Evolutionary conservation across 345 rosid species (phyloP).

Genomic region (Lenwebbia sp.): DNA sequence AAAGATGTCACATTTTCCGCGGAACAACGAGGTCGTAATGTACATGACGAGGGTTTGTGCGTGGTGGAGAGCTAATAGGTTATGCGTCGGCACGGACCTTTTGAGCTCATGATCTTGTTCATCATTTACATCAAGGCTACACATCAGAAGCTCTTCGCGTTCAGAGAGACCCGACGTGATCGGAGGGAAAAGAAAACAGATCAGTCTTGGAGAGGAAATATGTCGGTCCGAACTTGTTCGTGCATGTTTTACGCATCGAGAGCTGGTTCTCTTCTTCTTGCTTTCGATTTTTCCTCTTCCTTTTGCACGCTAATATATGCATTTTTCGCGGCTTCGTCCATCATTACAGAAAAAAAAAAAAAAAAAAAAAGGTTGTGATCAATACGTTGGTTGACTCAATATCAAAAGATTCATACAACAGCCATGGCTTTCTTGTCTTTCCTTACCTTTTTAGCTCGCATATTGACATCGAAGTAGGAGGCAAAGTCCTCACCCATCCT

Average conservation of each 20-base stretch:
- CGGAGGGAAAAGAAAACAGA: too few species aligned
- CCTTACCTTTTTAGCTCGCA: not conserved
- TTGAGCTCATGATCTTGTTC: not conserved
- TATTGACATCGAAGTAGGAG: not conserved
- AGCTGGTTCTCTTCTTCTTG: not conserved
- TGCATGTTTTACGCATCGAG: not conserved
- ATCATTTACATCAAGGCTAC: not conserved
- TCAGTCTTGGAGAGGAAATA: too few species aligned
- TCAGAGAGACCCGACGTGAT: not conserved
- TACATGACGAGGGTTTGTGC: not conserved
- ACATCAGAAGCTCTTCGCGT: not conserved
- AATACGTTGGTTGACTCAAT: not conserved
- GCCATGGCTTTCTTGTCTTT: not conserved
- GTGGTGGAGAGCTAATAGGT: not conserved
- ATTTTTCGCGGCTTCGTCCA: not conserved
- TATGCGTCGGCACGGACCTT: not conserved
- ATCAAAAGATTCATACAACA: not conserved
- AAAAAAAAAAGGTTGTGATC: not conserved
- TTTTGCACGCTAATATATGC: not conserved
- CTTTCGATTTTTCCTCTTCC: not conserved
- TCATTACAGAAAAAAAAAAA: not conserved
- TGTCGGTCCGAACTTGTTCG: too few species aligned
- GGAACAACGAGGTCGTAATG: not conserved
- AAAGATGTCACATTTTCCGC: too few species aligned
- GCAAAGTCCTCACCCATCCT: not conserved